Conservation (phyloP, 805 yeast genomes). For the Schwanniomyces sp. region DNA sequence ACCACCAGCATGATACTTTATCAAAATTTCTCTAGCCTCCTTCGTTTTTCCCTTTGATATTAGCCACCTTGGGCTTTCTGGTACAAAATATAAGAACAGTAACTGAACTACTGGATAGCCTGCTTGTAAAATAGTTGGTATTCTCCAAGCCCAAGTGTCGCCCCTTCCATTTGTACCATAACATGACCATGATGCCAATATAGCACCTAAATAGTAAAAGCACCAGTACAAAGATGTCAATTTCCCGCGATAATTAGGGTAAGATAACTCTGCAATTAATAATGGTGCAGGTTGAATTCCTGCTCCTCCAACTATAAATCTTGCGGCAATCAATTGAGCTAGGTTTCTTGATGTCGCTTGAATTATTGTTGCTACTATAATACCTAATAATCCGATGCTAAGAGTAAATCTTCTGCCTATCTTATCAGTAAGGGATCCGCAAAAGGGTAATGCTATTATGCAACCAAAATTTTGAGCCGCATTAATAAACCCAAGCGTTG, state of each 20-base stretch:
- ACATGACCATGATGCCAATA: constrained; percentile 25
- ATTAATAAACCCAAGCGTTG: constrained; percentile 29
- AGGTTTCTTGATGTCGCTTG: constrained; percentile 34
- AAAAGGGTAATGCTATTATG: constrained; percentile 9
- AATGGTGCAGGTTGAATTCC: constrained; percentile 77
- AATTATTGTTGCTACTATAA: constrained; percentile 57
- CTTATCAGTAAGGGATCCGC: constrained; percentile 7
- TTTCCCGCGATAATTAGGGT: constrained; percentile 56
- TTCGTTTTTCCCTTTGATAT: constrained; percentile 28
- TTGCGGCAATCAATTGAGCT: constrained; percentile 45
- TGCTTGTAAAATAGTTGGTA: constrained; percentile 50
- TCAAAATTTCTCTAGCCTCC: constrained; percentile 22
- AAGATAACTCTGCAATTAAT: constrained; percentile 72
- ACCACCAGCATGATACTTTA: constrained; percentile 31
- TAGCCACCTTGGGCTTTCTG: constrained; percentile 51
- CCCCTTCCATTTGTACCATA: constrained; percentile 48
- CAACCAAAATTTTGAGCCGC: constrained; percentile 26
- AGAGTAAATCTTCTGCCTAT: constrained; percentile 54
- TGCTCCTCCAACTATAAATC: constrained; percentile 69
- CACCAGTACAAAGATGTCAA: constrained; percentile 63
- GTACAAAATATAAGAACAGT: constrained; percentile 38
- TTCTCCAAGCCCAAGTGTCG: constrained; percentile 58
- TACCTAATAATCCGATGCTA: constrained; percentile 51
- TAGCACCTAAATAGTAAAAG: constrained; percentile 60
- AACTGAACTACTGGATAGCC: constrained; percentile 47